Percentiles rank a stretch among this genome's conserved stretches.
Evolutionary conservation across 192 early-diverging fungal species (phyloP).

Genomic region (Coemansia sp.): DNA sequence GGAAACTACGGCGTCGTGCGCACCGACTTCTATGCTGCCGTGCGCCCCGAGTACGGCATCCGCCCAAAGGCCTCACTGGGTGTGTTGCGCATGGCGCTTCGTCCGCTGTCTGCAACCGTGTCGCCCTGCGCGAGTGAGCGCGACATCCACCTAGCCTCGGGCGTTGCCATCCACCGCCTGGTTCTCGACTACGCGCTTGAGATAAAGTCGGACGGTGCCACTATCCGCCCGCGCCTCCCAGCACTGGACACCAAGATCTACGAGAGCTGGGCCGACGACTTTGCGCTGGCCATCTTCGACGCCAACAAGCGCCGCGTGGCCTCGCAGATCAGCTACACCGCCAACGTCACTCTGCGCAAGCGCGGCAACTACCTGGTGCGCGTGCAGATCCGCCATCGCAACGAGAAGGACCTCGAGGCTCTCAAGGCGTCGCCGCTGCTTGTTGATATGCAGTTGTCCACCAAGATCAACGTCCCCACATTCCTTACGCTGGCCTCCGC

Average conservation of each 20-base stretch:
- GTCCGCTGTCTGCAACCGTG: conserved; percentile 66
- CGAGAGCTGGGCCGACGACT: conserved; percentile 73
- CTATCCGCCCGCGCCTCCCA: conserved; percentile 57
- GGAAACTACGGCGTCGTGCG: conserved; percentile 62
- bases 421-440: conserved; percentile 64
- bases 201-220: conserved; percentile 51
- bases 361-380: conserved; percentile 85
- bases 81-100: conserved; percentile 63
- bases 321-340: conserved; percentile 73
- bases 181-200: conserved; percentile 75
- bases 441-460: conserved; percentile 65
- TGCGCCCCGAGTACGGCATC: conserved; percentile 74
- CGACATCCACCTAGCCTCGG: conserved; percentile 69
- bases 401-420: conserved; percentile 70
- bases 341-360: conserved; percentile 63
- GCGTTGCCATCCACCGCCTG: conserved; percentile 68
- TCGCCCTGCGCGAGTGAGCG: conserved; percentile 68
- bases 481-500: conserved; percentile 37
- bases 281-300: conserved; percentile 72
- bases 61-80: conserved; percentile 58
- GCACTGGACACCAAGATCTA: conserved; percentile 65
- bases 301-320: conserved; percentile 72
- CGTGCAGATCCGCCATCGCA: conserved; percentile 73
- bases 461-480: conserved; percentile 46
- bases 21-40: conserved; percentile 66